These are phyloP conservation scores for Aquilaria sinensis DNA, from an alignment of 345 rosid species.

Conservation along the genomic window DNA sequence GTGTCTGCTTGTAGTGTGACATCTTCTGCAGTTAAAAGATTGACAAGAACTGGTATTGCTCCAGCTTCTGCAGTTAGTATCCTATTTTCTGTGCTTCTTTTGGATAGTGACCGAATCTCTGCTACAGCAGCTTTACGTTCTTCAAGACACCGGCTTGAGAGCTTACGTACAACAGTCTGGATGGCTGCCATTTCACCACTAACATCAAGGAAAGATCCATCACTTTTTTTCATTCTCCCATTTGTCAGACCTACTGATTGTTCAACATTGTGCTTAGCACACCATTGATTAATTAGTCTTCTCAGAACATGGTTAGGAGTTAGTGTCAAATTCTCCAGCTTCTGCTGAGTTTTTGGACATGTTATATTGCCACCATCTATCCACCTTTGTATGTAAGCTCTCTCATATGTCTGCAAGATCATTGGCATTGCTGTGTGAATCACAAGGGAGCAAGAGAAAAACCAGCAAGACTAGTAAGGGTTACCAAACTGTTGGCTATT, in stretches of 20 bases:
- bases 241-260: constrained; percentile 53
- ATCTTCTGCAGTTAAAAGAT: constrained; percentile 58
- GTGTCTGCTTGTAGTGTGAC: constrained; percentile 60
- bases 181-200: constrained; percentile 61
- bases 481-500: background rate
- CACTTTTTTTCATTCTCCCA: constrained; percentile 52
- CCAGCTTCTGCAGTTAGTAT: constrained; percentile 82
- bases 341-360: constrained; percentile 96
- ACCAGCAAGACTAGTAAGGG: background rate
- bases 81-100: constrained; percentile 83
- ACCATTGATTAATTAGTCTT: constrained; percentile 84
- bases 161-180: constrained; percentile 58
- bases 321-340: constrained; percentile 67
- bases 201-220: constrained; percentile 64
- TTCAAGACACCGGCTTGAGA: constrained; percentile 49
- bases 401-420: constrained; percentile 83
- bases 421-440: constrained; percentile 10
- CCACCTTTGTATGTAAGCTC: constrained; percentile 95
- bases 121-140: constrained; percentile 59
- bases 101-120: constrained; percentile 71
- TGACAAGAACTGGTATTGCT: constrained; percentile 72
- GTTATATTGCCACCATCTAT: constrained; percentile 79
- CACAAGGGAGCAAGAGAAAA: constrained; percentile 10
- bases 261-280: constrained; percentile 62
- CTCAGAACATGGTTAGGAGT: constrained; percentile 89